Evolutionary conservation across 176 grass and related monocot genomes (phyloP).

Genomic region (sorghum (Sorghum bicolor)): DNA sequence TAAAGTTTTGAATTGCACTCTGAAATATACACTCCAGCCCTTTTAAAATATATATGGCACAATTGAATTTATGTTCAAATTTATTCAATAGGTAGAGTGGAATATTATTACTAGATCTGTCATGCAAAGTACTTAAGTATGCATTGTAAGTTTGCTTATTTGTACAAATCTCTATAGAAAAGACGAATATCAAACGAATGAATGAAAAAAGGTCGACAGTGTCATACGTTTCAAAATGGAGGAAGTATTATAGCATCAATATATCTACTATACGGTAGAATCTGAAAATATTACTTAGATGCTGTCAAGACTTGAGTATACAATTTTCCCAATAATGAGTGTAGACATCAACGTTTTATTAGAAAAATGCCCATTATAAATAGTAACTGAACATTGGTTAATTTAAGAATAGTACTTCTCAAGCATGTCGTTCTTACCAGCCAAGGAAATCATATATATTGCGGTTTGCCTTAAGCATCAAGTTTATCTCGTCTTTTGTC

Average conservation of each 20-base stretch:
- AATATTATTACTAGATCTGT: neutral
- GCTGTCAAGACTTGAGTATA: neutral
- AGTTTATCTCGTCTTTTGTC: constrained; percentile 40
- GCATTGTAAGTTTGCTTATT: neutral
- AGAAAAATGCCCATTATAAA: neutral
- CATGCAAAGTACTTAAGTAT: neutral
- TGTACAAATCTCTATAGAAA: neutral
- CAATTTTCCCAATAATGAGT: neutral
- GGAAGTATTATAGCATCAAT: neutral
- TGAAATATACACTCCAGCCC: neutral
- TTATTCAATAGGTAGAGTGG: neutral
- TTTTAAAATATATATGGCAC: neutral
- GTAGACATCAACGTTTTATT: neutral
- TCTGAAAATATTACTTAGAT: neutral
- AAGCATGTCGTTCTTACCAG: constrained; percentile 26
- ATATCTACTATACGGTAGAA: neutral
- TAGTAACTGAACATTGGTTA: neutral
- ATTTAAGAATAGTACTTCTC: neutral
- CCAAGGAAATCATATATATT: constrained; percentile 51
- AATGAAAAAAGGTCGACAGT: neutral
- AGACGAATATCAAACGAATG: neutral
- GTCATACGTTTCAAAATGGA: neutral
- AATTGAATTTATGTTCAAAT: neutral
- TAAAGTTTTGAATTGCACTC: neutral
- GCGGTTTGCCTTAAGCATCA: constrained; percentile 54